Base-by-base conservation (phyloP, 2,329 filamentous ascomycete species). In the Microcera coccophila region DNA sequence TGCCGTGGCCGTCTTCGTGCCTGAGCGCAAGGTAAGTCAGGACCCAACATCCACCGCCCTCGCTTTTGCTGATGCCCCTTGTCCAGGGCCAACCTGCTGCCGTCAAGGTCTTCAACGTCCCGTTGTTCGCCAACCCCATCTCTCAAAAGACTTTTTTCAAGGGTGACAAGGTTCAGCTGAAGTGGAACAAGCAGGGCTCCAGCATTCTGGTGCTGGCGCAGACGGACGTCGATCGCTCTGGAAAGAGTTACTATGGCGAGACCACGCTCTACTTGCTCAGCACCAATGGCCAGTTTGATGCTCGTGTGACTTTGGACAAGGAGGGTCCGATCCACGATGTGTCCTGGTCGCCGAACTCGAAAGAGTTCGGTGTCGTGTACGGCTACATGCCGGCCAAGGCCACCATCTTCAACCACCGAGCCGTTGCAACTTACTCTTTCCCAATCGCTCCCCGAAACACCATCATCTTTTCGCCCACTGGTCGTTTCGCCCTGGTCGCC, bases 101-200 rank as follows among this genome's bases (percentile, higher is more conserved):
- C 2, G 90, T 97, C 66, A 95, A 94, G 70, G 87, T 97, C 47
- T 98, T 86, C 73, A 89, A 91, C 55, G 87, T 97, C 26, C 91
- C 93, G 32, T 78, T 93, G 57, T 97, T 97, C 70, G 78, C 71
- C 50, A 74, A 73, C 40, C 84, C 90, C 4, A 83, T 95, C 38
- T 96, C 91, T 29, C 91, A 97, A 66, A 98, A 98, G 82, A 96
- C 86, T 2, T 98, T 98, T 65, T 98, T 90, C 81, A 98, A 98
- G 74, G 90, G 90, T 51, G 93, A 98, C 75, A 97, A 97, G 74
- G 91, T 98, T 36, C 90, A 96, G 69, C 74, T 98, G 62, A 96
- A 96, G 74, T 98, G 93, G 93, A 98, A 98, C 70, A 81, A 85
- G 54, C 76, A 89, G 49, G 93, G 93, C 40, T 95, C 90, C 28